Base-by-base conservation (phyloP, 2,329 filamentous ascomycete species). In the Juglanconis sp. region DNA sequence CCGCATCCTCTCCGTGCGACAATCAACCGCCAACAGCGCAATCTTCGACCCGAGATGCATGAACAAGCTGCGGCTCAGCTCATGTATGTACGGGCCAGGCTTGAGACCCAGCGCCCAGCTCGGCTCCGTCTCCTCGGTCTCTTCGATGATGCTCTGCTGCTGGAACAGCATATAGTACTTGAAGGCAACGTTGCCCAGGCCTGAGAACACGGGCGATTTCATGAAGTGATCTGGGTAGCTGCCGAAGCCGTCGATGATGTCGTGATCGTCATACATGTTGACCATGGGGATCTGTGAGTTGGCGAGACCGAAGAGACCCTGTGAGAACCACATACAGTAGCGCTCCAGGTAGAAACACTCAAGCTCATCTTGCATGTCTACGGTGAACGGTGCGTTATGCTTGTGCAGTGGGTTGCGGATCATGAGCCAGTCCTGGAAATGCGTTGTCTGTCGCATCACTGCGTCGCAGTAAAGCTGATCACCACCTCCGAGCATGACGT, bases 151-250 rank as follows among this genome's bases (percentile, higher is more conserved):
- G 66, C 90, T 96, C 73, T 99, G 96, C 68, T 99, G 95, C 73
- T 99, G 95, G 77, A 99, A 99, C 8, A 99, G 83, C 87, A 99
- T 89, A 70, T 99, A 99, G 75, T 98, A 99, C 73, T 99, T 99
- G 83, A 95, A 98, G 0, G 94, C 94, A 53, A 98, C 87, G 42
- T 89, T 90, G 2, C 95, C 96, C 8, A 99, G 75, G 0, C 96
- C 95, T 2, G 88, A 89, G 71, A 99, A 96, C 0, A 98, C 91
- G 0, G 91, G 89, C 3, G 91, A 91, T 65, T 84, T 86, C 92
- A 97, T 98, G 69, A 96, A 95, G 66, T 91, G 86, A 66, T 97
- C 85, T 4, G 93, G 88, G 72, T 98, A 99, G 0, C 92, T 96
- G 6, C 95, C 95, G 71, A 89, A 99, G 1, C 96, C 95, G 74